Evolutionary conservation across 2,329 filamentous ascomycete genomes (phyloP), one percentile per base, ranked within the genome.

Genomic region (Pezicula rhizophila): DNA sequence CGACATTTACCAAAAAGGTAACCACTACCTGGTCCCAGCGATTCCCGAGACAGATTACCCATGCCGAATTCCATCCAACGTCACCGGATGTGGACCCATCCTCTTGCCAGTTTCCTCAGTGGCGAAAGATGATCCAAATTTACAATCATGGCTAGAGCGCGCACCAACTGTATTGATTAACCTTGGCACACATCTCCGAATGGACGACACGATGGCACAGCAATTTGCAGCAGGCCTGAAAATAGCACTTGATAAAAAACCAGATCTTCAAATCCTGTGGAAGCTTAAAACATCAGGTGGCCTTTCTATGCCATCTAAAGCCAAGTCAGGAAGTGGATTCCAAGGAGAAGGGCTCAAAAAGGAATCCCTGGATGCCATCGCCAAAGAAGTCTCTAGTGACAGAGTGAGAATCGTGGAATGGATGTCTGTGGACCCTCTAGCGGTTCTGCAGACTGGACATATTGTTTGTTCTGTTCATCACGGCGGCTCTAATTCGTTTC

Each of bases 111-210:
- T 63, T 2, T 47, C 55, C 0, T 49, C 67, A 0, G 62, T 75
- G 0, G 42, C 58, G 11, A 60, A 68, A 14, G 60, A 67, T 2
- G 71, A 76, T 28, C 62, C 68, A 0, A 64, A 68, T n/a, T 59
- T 78, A 8, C 57, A 60, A 1, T 39, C 40, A 1, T 78, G 75
- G 76, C 61, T 78, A 3, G 52, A 57, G 1, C 56, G 60, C 2
- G 62, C 62, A 0, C 70, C 71, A 2, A 77, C 73, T 0, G 58
- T 79, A 0, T 66, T 75, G n/a, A 64, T 78, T 31, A 76, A 74
- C 50, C 58, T 78, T 1, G 76, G 76, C 0, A 72, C 72, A 0
- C 53, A 57, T 18, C 44, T 57, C 10, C 25, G 45, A 14, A 52
- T 54, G 37, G 56, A 56, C 17, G 40, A 47, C 6, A 31, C 47